phyloP scores from a whole-genome alignment of 371 early-diverging fungal species.

The Pancytospora philotis region DNA sequence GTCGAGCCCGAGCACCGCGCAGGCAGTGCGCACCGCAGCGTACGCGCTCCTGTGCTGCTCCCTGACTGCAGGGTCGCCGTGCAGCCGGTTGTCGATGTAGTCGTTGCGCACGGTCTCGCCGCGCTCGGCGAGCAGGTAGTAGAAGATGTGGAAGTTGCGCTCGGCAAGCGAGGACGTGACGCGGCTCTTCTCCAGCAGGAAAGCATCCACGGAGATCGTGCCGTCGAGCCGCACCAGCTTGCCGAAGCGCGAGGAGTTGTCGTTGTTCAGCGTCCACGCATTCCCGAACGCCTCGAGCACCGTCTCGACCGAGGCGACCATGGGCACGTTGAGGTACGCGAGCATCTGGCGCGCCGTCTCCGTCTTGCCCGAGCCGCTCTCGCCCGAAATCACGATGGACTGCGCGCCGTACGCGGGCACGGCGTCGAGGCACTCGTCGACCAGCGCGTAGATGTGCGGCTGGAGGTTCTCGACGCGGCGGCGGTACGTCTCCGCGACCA shows the following conservation, averaged over 20 bases:
- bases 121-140: constrained; percentile 52
- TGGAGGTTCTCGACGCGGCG: constrained; percentile 14
- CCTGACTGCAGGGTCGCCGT: constrained; percentile 23
- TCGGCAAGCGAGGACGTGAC: constrained; percentile 62
- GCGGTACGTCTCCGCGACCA: constrained; percentile 5
- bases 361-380: constrained; percentile 59
- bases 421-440: constrained; percentile 35
- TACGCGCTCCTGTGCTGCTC: constrained; percentile 64
- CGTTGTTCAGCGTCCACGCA: constrained; percentile 64
- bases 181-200: constrained; percentile 70
- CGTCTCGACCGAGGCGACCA: constrained; percentile 21
- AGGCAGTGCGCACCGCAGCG: constrained; percentile 45
- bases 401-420: constrained; percentile 27
- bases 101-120: constrained; percentile 27
- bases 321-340: constrained; percentile 45
- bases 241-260: constrained; percentile 68
- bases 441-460: constrained; percentile 50
- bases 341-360: constrained; percentile 54
- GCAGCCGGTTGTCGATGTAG: constrained; percentile 31
- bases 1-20: constrained; percentile 67
- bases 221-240: constrained; percentile 71
- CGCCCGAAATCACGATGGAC: constrained; percentile 58
- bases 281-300: constrained; percentile 70
- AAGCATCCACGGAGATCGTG: constrained; percentile 69
- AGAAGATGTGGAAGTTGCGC: constrained; percentile 75